phyloP scores from a whole-genome alignment of 2,329 filamentous ascomycete genomes.

The Leptographium procerum region DNA sequence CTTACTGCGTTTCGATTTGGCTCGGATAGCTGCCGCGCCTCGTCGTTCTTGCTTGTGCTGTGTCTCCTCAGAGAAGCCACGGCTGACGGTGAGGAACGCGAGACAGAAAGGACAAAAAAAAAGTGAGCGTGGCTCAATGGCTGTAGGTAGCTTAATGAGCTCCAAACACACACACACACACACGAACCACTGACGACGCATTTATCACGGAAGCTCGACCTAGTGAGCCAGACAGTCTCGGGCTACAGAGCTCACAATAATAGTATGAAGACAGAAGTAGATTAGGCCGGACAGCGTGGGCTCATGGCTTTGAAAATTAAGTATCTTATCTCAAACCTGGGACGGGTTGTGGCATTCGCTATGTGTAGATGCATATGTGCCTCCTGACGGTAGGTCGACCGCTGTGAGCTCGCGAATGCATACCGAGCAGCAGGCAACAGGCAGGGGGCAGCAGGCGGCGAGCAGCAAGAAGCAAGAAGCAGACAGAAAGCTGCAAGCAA shows the following conservation, averaged over 20 bases:
- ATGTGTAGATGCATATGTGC: not conserved
- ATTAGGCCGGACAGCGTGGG: not conserved
- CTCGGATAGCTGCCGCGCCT: slow-evolving; percentile 4
- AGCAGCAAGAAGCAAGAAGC: not conserved
- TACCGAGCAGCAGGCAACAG: not conserved
- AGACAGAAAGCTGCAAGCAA: not conserved
- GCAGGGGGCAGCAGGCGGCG: too few relatives aligned
- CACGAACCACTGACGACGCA: too few relatives aligned
- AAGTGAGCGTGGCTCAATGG: not conserved
- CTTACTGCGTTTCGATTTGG: not conserved
- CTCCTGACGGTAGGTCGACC: not conserved
- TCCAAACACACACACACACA: too few relatives aligned
- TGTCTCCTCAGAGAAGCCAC: not conserved
- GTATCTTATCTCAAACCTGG: not conserved
- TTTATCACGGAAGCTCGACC: too few relatives aligned
- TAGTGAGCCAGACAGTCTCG: too few relatives aligned
- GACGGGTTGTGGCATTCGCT: not conserved
- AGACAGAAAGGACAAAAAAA: not conserved
- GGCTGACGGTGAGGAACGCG: not conserved
- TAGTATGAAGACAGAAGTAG: not conserved
- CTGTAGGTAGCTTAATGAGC: too few relatives aligned
- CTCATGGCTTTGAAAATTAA: not conserved
- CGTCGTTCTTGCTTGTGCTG: not conserved
- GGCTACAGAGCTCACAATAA: too few relatives aligned
- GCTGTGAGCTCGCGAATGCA: not conserved